phyloP scores from a whole-genome alignment of 2,329 filamentous ascomycete genomes.

The Talaromyces sp. region DNA sequence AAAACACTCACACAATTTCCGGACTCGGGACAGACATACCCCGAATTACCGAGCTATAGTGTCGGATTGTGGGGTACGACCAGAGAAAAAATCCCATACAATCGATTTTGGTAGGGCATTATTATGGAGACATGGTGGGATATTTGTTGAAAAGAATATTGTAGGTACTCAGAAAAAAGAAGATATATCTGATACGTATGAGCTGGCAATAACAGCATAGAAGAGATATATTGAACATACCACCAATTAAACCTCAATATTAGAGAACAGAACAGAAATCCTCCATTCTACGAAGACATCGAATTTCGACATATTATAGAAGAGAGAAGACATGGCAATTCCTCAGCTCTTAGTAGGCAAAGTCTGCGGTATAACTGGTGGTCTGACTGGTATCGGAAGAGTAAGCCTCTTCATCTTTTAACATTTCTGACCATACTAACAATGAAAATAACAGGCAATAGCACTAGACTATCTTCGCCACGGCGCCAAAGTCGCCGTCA shows the following conservation, averaged over 20 bases:
- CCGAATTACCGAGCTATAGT: background rate
- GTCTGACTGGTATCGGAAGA: constrained; percentile 79
- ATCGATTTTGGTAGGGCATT: background rate
- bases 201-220: background rate
- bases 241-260: background rate
- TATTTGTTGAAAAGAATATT: background rate
- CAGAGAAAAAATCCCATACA: background rate
- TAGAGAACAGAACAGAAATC: background rate
- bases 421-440: background rate
- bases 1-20: background rate
- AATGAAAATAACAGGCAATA: constrained; percentile 57
- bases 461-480: constrained; percentile 73
- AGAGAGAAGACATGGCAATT: constrained; percentile 26
- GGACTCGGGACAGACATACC: background rate
- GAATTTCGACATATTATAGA: background rate
- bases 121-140: constrained; percentile 26
- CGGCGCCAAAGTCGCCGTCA: constrained; percentile 74
- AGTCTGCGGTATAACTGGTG: constrained; percentile 81
- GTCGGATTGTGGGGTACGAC: background rate
- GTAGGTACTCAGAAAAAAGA: background rate
- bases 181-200: background rate
- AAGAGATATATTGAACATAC: background rate
- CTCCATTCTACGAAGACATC: too few species aligned
- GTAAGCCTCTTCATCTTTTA: constrained; percentile 22
- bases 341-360: constrained; percentile 64